Percentiles rank a stretch among this genome's conserved stretches.
Evolutionary conservation across 257 asterid species (phyloP).

Genomic region (Solanum rostratum): DNA sequence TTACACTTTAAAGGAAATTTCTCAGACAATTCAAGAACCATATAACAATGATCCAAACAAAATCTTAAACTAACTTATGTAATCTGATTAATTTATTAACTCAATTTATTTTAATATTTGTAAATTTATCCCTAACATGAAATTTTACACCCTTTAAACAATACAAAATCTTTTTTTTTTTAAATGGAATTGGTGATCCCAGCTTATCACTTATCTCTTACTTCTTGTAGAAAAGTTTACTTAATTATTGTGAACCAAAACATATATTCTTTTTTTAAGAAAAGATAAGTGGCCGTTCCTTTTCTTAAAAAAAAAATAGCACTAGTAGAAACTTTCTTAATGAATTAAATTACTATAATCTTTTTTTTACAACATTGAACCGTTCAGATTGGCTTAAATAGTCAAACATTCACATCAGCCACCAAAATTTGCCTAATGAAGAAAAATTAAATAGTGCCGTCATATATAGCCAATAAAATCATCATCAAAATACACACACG

Average conservation of each 20-base stretch:
- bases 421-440: not conserved
- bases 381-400: not conserved
- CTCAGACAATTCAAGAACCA: not conserved
- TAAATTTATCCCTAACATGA: not conserved
- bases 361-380: not conserved
- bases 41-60: not conserved
- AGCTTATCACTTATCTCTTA: not conserved
- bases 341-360: not conserved
- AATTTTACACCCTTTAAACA: not conserved
- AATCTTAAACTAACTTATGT: not conserved
- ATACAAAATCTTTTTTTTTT: not conserved
- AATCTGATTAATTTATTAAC: not conserved
- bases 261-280: not conserved
- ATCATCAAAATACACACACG: not conserved
- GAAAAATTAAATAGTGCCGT: slow-evolving; percentile 22
- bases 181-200: no score
- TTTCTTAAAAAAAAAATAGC: not conserved
- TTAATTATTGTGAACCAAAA: not conserved
- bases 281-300: not conserved
- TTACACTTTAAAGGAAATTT: not conserved
- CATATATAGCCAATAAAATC: not conserved
- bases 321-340: not conserved
- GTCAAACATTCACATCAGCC: slow-evolving; percentile 21
- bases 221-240: not conserved
- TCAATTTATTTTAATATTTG: not conserved